Conservation (phyloP, 768 basidiomycete genomes). For the Coprinopsis cinerea region DNA sequence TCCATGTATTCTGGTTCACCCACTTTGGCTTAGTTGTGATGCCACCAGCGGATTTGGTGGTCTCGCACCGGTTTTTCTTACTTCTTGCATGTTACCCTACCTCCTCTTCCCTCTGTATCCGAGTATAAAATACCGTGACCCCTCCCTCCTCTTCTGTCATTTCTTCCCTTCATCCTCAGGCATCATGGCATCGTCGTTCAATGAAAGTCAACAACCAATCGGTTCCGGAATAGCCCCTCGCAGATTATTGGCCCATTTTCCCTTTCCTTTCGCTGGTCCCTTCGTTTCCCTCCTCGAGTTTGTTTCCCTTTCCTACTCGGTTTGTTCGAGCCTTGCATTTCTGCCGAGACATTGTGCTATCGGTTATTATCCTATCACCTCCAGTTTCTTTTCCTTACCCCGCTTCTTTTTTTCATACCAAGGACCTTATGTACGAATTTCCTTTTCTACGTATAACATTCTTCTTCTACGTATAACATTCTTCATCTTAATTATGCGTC, state of each 20-base stretch:
- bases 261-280: constrained; percentile 1
- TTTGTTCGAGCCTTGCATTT: not conserved
- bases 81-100: too few species aligned
- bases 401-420: constrained; percentile 8
- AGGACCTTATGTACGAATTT: not conserved
- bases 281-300: not conserved
- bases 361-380: constrained; percentile 1
- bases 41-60: too few species aligned
- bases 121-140: too few species aligned
- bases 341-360: not conserved
- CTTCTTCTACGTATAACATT: too few species aligned
- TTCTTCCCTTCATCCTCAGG: not conserved
- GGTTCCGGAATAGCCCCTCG: not conserved
- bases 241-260: not conserved
- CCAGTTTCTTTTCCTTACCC: not conserved
- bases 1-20: too few species aligned
- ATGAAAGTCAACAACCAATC: not conserved
- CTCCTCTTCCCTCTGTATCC: too few species aligned
- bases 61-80: too few species aligned
- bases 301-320: not conserved
- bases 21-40: too few species aligned
- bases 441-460: too few species aligned
- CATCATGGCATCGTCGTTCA: not conserved
- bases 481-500: not conserved
- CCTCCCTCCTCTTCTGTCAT: too few species aligned